Conservation (phyloP, 1,284 basidiomycete genomes). For the Boletellus deceptivus region DNA sequence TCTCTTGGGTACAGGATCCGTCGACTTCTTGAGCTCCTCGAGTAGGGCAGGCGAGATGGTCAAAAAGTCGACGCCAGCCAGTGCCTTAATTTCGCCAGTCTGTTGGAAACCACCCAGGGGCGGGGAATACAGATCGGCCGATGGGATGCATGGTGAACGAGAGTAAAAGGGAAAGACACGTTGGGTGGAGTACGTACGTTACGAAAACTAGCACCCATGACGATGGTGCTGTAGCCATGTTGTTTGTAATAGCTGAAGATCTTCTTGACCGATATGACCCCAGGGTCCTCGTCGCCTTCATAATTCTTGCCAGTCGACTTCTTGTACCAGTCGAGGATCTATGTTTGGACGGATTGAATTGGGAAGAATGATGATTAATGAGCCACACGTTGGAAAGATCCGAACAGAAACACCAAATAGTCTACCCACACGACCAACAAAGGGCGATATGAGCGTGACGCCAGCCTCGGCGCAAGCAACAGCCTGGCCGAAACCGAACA, state of each 20-base stretch:
- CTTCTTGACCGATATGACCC: constrained; percentile 91
- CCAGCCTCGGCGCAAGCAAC: constrained; percentile 98
- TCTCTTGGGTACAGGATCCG: constrained; percentile 78
- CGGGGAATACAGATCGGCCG: constrained; percentile 18
- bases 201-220: constrained; percentile 99
- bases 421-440: constrained; percentile 88
- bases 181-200: constrained; percentile 57
- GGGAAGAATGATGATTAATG: too few relatives aligned
- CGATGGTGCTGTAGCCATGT: constrained; percentile 97
- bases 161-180: not conserved
- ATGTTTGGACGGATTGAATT: too few relatives aligned
- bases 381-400: too few relatives aligned
- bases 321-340: too few relatives aligned
- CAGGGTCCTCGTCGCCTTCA: constrained; percentile 88
- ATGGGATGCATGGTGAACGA: constrained; percentile 6
- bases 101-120: constrained; percentile 35
- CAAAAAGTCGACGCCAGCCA: constrained; percentile 96
- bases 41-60: constrained; percentile 92
- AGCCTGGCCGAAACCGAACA: constrained; percentile 98
- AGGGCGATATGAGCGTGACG: constrained; percentile 98
- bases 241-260: constrained; percentile 99
- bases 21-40: constrained; percentile 88
- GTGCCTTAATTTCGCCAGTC: constrained; percentile 89
- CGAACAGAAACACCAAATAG: constrained; percentile 11
- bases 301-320: constrained; percentile 41